These are phyloP conservation scores for Drechslerella stenobrocha DNA, from an alignment of 2,329 filamentous ascomycete genomes.

Conservation along the genomic window DNA sequence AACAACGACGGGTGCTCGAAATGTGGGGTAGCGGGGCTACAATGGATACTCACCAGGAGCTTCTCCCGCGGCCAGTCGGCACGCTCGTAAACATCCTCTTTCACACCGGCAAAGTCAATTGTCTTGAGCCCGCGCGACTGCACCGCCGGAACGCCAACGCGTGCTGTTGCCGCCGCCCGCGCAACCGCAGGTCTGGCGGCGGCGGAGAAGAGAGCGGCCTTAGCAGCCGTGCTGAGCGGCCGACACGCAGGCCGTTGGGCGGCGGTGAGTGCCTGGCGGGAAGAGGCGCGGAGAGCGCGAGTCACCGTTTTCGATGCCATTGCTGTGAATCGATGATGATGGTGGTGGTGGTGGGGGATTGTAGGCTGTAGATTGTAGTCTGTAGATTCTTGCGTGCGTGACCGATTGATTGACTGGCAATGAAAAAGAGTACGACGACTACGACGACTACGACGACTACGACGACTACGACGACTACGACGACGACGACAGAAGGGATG, in stretches of 20 bases:
- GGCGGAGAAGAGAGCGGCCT: conserved; percentile 18
- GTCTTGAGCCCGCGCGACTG: conserved; percentile 90
- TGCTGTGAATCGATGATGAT: conserved; percentile 2
- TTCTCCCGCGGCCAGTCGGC: conserved; percentile 98
- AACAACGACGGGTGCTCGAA: too few relatives aligned
- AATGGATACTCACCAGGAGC: conserved; percentile 85
- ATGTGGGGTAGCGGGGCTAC: too few relatives aligned
- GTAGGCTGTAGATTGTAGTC: background rate
- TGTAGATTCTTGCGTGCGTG: too few relatives aligned
- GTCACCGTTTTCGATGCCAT: conserved; percentile 45
- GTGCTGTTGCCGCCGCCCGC: conserved; percentile 57
- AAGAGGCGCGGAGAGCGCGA: conserved; percentile 39
- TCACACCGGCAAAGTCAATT: conserved; percentile 94
- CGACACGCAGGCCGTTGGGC: conserved; percentile 28
- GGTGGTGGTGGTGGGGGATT: too few relatives aligned
- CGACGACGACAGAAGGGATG: conserved; percentile 15
- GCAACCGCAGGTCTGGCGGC: conserved; percentile 57
- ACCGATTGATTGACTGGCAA: too few relatives aligned
- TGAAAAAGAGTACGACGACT: too few relatives aligned
- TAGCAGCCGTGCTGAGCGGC: conserved; percentile 42
- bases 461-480: background rate
- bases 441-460: too few relatives aligned
- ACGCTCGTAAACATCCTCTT: conserved; percentile 97
- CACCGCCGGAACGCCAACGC: conserved; percentile 62
- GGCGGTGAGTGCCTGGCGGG: conserved; percentile 40